These are phyloP conservation scores for Acer yangbiense DNA, from an alignment of 345 rosid genomes.

Conservation along the genomic window DNA sequence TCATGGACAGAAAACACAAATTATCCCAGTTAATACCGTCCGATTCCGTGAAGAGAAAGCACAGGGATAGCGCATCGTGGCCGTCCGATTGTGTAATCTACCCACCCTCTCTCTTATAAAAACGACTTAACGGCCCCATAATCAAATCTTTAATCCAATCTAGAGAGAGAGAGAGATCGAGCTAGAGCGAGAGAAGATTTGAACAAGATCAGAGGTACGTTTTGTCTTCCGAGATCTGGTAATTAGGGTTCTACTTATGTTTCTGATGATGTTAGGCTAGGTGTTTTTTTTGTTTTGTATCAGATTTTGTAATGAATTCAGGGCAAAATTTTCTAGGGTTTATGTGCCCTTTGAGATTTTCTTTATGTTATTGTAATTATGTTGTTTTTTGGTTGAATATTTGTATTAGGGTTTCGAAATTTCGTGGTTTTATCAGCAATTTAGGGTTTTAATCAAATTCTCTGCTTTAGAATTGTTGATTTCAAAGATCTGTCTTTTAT, in stretches of 20 bases:
- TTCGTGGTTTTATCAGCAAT: too few relatives aligned
- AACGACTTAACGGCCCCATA: background rate
- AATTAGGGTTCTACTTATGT: background rate
- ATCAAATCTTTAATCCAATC: background rate
- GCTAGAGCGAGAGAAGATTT: background rate
- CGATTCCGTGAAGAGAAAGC: conserved; percentile 44
- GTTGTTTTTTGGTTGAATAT: too few relatives aligned
- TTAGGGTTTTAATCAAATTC: background rate
- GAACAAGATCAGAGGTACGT: conserved; percentile 28
- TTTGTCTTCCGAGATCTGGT: background rate
- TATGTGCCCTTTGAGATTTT: background rate
- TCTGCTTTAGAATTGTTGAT: background rate
- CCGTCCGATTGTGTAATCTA: conserved; percentile 36
- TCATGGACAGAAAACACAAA: conserved; percentile 55
- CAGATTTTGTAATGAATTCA: background rate
- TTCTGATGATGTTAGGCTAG: background rate
- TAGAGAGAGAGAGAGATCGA: background rate
- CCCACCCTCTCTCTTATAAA: conserved; percentile 13
- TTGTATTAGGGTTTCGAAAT: background rate
- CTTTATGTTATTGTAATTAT: background rate
- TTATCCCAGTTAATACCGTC: conserved; percentile 36
- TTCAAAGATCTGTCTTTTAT: background rate
- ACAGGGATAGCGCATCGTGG: conserved; percentile 44
- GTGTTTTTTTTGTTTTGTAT: background rate
- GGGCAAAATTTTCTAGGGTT: background rate